A percentile compares a stretch with the other conserved stretches of the same genome.
These are phyloP conservation scores for Eucalyptus virginea DNA, from an alignment of 345 rosid species.

Conservation along the genomic window DNA sequence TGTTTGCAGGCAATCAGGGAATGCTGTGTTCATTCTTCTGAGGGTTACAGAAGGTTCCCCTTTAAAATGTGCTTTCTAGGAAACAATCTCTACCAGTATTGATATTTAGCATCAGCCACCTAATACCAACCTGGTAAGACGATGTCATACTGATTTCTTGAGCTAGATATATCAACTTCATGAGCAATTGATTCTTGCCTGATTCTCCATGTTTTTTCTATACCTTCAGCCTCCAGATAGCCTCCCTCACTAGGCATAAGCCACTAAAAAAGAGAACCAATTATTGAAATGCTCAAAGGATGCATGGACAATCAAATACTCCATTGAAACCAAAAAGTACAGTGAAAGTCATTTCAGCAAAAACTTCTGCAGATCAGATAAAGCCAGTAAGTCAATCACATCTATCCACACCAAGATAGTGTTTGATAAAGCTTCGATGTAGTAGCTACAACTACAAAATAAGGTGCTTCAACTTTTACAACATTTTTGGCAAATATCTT, in stretches of 20 bases:
- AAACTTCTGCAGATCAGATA: neutral
- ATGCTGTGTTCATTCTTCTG: neutral
- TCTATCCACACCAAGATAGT: neutral
- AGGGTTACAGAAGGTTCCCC: neutral
- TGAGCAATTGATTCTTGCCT: constrained; percentile 50
- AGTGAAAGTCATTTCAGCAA: neutral
- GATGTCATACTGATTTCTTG: constrained; percentile 70
- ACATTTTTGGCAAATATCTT: neutral
- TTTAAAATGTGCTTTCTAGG: neutral
- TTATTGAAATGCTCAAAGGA: neutral
- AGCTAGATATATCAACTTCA: constrained; percentile 52
- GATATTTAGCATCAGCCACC: neutral
- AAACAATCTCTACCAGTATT: neutral
- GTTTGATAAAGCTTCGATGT: neutral
- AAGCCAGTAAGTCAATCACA: neutral
- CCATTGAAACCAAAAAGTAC: neutral
- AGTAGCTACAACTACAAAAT: neutral
- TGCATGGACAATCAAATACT: neutral
- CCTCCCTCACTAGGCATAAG: constrained; percentile 79
- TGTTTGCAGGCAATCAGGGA: neutral
- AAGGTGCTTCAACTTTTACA: neutral
- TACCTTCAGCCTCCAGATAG: constrained; percentile 75
- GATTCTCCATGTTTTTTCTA: constrained; percentile 78
- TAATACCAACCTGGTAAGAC: constrained; percentile 64
- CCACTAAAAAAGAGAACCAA: constrained; percentile 42